Evolutionary conservation across 208 protist species (phyloP).

Genomic region (Leishmania arabica): DNA sequence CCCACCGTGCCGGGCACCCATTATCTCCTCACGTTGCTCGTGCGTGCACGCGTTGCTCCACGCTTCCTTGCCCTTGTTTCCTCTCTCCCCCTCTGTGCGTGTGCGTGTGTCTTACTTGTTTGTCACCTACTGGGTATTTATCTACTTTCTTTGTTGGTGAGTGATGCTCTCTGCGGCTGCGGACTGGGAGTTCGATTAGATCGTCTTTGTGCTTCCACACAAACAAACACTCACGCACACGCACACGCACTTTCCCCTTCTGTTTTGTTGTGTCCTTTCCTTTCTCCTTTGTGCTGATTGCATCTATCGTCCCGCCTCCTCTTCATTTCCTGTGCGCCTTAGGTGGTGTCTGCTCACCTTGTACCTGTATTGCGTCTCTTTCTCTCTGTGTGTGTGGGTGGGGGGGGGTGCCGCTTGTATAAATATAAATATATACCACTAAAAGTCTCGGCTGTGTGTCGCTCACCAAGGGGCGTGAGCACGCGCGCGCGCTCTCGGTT

Average conservation of each 20-base stretch:
- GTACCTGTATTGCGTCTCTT: conserved; percentile 6
- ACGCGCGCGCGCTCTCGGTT: background rate
- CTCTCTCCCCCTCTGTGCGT: background rate
- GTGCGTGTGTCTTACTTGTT: background rate
- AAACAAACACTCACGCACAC: too few relatives aligned
- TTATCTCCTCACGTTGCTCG: background rate
- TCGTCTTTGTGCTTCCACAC: background rate
- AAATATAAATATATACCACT: background rate
- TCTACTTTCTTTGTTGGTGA: background rate
- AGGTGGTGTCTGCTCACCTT: background rate
- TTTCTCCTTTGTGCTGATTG: background rate
- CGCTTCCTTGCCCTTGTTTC: background rate
- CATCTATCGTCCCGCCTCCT: background rate
- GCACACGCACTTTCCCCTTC: background rate
- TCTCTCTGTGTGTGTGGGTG: background rate
- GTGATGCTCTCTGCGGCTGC: background rate
- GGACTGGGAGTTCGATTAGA: background rate
- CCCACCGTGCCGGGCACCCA: background rate
- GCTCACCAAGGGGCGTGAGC: background rate
- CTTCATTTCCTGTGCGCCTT: background rate
- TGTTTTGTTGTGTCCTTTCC: background rate
- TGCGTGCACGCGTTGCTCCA: background rate
- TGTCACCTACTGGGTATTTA: background rate
- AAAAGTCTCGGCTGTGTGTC: background rate
- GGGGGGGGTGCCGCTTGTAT: background rate